A percentile compares a stretch with the other conserved stretches of the same genome.
Conservation (phyloP, 2,329 filamentous ascomycete species). For the Penicillium sp. region DNA sequence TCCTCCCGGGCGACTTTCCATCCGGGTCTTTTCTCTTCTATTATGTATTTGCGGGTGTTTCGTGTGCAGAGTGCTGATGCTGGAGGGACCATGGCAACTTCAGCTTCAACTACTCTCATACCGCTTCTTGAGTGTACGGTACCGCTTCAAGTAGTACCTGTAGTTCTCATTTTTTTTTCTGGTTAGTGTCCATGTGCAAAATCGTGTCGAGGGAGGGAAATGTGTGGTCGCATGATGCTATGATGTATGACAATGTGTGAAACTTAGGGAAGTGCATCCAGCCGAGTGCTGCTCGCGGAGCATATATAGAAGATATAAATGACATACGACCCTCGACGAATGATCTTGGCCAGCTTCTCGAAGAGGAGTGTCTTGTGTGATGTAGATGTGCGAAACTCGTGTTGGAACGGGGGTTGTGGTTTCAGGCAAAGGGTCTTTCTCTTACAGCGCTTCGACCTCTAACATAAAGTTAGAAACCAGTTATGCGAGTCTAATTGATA, state of each 20-base stretch:
- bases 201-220: constrained; percentile 7
- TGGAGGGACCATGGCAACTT: constrained; percentile 12
- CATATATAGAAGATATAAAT: constrained; percentile 23
- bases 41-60: constrained; percentile 25
- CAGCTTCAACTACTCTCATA: constrained; percentile 58
- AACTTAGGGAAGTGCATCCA: constrained; percentile 11
- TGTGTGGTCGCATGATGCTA: constrained; percentile 23
- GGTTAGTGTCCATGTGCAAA: constrained; percentile 5
- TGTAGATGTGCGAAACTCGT: not conserved
- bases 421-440: not conserved
- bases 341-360: not conserved
- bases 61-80: constrained; percentile 6
- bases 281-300: constrained; percentile 20
- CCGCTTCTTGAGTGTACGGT: constrained; percentile 78
- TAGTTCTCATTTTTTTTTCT: constrained; percentile 11
- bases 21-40: constrained; percentile 20
- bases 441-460: constrained; percentile 94
- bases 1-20: not conserved
- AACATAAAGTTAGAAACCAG: not conserved
- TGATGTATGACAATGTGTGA: constrained; percentile 25
- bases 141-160: constrained; percentile 91
- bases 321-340: constrained; percentile 13
- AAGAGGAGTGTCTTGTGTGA: not conserved
- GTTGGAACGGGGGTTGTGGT: not conserved
- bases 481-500: not conserved